Conservation (phyloP, 306 rosid genomes). For the Acacia confusa region DNA sequence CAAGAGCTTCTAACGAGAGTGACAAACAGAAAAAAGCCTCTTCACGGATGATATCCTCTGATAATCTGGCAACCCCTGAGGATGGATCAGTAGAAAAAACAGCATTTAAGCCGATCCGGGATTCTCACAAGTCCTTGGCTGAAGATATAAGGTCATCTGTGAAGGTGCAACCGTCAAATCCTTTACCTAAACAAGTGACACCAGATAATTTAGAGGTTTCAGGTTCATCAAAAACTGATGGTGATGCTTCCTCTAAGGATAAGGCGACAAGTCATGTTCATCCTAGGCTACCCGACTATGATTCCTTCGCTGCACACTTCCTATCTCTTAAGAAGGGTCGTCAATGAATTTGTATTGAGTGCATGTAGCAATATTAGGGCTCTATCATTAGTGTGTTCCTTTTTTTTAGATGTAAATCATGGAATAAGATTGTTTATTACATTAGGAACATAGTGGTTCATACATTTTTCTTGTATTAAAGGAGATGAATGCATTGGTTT, state of each 20-base stretch:
- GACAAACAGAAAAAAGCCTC: slow-evolving; percentile 30
- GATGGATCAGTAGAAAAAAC: slow-evolving; percentile 30
- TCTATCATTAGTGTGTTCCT: neutral
- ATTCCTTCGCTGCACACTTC: slow-evolving; percentile 53
- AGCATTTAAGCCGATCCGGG: slow-evolving; percentile 32
- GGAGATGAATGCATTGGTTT: neutral
- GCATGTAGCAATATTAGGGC: slow-evolving; percentile 21
- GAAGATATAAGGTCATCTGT: slow-evolving; percentile 33
- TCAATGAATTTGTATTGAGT: slow-evolving; percentile 23
- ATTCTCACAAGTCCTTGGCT: slow-evolving; percentile 30
- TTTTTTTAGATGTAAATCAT: slow-evolving; percentile 6
- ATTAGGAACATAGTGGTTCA: neutral
- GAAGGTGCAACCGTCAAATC: slow-evolving; percentile 12
- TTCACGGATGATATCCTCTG: slow-evolving; percentile 42
- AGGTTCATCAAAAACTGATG: slow-evolving; percentile 10
- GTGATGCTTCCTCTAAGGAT: slow-evolving; percentile 31
- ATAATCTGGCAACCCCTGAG: slow-evolving; percentile 30
- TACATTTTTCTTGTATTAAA: neutral
- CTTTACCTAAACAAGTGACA: slow-evolving; percentile 27
- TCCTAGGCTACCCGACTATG: slow-evolving; percentile 72
- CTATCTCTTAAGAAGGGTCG: slow-evolving; percentile 47
- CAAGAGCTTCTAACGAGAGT: slow-evolving; percentile 46
- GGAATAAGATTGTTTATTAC: neutral
- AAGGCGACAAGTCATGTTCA: slow-evolving; percentile 55
- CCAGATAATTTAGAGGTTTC: slow-evolving; percentile 35